These are phyloP conservation scores for Umbellularia californica DNA, from an alignment of 164 flowering plant species.

Conservation along the genomic window DNA sequence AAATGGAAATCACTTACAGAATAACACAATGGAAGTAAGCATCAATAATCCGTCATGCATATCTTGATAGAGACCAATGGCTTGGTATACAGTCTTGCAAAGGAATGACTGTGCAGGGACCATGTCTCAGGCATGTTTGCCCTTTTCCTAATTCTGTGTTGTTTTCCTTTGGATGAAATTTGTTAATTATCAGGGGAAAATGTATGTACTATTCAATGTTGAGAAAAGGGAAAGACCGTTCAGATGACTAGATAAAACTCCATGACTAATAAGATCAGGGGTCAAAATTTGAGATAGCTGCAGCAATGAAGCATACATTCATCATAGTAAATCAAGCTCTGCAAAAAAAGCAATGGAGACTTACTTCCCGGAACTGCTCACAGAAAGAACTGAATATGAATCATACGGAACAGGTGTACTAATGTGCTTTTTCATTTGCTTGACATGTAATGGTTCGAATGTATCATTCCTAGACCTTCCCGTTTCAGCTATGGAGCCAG, in stretches of 20 bases:
- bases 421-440: slow-evolving; percentile 87
- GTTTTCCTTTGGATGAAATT: neutral
- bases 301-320: neutral
- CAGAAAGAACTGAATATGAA: slow-evolving; percentile 87
- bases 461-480: slow-evolving; percentile 72
- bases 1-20: too few species aligned
- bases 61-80: neutral
- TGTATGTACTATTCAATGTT: neutral
- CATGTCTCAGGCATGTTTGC: neutral
- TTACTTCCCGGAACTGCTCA: slow-evolving; percentile 99
- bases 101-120: neutral
- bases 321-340: slow-evolving; percentile 1
- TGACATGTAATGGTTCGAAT: slow-evolving; percentile 66
- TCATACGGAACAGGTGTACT: slow-evolving; percentile 97
- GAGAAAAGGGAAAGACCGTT: neutral
- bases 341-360: slow-evolving; percentile 23
- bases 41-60: neutral
- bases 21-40: too few species aligned
- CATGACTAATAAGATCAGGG: neutral
- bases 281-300: neutral
- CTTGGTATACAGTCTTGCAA: neutral
- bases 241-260: neutral
- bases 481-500: slow-evolving; percentile 72
- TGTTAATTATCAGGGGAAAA: neutral
- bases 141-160: neutral